Base-by-base conservation (phyloP, 805 yeast genomes). In the Zygotorulaspora florentina region DNA sequence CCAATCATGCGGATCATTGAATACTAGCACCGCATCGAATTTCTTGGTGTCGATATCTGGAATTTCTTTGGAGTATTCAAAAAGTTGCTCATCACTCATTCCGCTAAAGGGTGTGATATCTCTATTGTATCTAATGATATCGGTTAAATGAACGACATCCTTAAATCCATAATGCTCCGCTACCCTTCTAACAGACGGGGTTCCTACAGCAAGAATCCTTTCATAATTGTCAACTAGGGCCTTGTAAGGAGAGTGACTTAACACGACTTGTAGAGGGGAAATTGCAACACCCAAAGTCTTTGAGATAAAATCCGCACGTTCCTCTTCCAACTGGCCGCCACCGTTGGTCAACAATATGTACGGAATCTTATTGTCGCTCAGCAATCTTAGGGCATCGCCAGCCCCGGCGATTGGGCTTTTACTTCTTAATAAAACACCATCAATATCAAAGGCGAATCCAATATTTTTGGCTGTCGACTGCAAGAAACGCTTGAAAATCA, bases 1-100 rank as follows among this genome's bases (percentile, higher is more conserved):
- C 82, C 88, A 75, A 62, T 89, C 96, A 48, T 95, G 71, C 3
- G 96, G 89, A 64, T 90, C 97, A 58, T 85, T 85, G 65, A 89
- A 88, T 20, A 89, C 88, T 50, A 90, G 67, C 0, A 90, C 72
- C 2, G 89, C 90, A 52, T 88, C 95, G 48, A 87, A 72, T 16
- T 77, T 77, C 48, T 65, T 66, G 17, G 41, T 45, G 13, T 52
- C 57, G 9, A 64, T 62, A 53, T 49, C 52, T 25, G 46, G 56
- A 9, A 60, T 52, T 1, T 42, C 52, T 13, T 51, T 42, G 2
- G 70, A 79, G 37, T 61, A 53, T 12, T 67, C 64, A 30, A 76
- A 49, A 35, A 82, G 76, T 15, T 70, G 73, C 6, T 64, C 64
- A 1, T 75, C 70, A 53, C 84, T 81, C 57, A 85, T 82, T 6